These are phyloP conservation scores for Zygotorulaspora sp. DNA, from an alignment of 805 yeast species.

Conservation along the genomic window DNA sequence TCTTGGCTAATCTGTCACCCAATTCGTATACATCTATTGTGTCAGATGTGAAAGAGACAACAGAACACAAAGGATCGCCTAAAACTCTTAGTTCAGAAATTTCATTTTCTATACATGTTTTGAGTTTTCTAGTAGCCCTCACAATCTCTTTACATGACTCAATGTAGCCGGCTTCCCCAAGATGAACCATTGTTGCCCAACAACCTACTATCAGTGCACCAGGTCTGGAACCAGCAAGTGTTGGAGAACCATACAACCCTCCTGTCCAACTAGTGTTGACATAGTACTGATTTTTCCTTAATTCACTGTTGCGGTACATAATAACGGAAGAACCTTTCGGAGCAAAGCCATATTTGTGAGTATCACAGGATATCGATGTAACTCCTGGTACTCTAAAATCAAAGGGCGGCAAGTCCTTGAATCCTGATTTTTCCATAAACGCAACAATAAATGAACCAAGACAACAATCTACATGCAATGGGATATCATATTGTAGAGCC, in stretches of 20 bases:
- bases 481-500: constrained; percentile 60
- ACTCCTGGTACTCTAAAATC: constrained; percentile 88
- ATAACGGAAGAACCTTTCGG: constrained; percentile 94
- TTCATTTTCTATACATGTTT: constrained; percentile 41
- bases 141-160: constrained; percentile 65
- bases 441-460: constrained; percentile 89
- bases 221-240: constrained; percentile 93
- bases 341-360: constrained; percentile 98
- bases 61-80: constrained; percentile 85
- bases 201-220: constrained; percentile 98
- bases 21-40: constrained; percentile 68
- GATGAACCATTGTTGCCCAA: constrained; percentile 84
- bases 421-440: constrained; percentile 64
- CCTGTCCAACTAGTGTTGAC: constrained; percentile 85
- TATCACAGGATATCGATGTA: constrained; percentile 97
- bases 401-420: constrained; percentile 44
- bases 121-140: constrained; percentile 55
- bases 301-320: constrained; percentile 69
- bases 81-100: constrained; percentile 60
- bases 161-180: constrained; percentile 82
- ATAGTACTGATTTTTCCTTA: constrained; percentile 80
- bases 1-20: constrained; percentile 60
- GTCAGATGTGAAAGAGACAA: constrained; percentile 67
- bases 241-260: constrained; percentile 94
- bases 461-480: constrained; percentile 94